Conservation (phyloP, 441 rosid genomes). For the Gossypium gossypioides region DNA sequence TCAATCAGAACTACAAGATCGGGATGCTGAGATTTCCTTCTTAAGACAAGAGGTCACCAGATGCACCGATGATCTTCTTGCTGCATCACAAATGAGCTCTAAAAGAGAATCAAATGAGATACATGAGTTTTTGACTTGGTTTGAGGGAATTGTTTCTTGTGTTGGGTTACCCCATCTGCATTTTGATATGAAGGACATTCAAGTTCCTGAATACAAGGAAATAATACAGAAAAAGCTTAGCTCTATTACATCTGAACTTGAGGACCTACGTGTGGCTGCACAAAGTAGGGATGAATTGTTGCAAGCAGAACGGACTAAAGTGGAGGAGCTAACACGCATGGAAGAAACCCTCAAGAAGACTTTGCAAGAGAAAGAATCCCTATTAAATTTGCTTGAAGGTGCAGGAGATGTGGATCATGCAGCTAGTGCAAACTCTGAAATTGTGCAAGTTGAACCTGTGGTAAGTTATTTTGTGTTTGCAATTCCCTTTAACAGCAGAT, state of each 20-base stretch:
- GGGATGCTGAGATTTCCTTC: constrained; percentile 87
- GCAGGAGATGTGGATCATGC: constrained; percentile 32
- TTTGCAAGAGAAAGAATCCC: constrained; percentile 62
- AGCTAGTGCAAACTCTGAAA: constrained; percentile 44
- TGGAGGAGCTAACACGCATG: constrained; percentile 53
- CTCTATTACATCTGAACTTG: constrained; percentile 52
- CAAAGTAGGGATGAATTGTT: constrained; percentile 56
- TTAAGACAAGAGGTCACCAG: constrained; percentile 97
- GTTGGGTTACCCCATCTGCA: constrained; percentile 32
- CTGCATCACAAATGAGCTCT: constrained; percentile 53
- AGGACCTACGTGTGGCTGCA: constrained; percentile 43
- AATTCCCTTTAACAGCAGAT: background rate
- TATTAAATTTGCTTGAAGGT: constrained; percentile 44
- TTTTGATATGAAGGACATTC: constrained; percentile 30
- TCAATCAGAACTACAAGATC: constrained; percentile 81
- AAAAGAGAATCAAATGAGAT: constrained; percentile 56
- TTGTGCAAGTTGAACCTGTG: constrained; percentile 78
- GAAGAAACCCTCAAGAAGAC: constrained; percentile 61
- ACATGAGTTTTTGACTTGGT: constrained; percentile 52
- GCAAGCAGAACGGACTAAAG: constrained; percentile 69
- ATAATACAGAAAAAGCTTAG: constrained; percentile 47
- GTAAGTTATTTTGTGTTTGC: constrained; percentile 35
- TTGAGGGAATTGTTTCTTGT: constrained; percentile 46
- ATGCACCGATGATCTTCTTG: constrained; percentile 81
- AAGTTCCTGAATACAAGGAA: constrained; percentile 52